Percentiles rank a stretch among this genome's conserved stretches.
phyloP scores from a whole-genome alignment of 257 asterid species.

The Nicotiana undulata region DNA sequence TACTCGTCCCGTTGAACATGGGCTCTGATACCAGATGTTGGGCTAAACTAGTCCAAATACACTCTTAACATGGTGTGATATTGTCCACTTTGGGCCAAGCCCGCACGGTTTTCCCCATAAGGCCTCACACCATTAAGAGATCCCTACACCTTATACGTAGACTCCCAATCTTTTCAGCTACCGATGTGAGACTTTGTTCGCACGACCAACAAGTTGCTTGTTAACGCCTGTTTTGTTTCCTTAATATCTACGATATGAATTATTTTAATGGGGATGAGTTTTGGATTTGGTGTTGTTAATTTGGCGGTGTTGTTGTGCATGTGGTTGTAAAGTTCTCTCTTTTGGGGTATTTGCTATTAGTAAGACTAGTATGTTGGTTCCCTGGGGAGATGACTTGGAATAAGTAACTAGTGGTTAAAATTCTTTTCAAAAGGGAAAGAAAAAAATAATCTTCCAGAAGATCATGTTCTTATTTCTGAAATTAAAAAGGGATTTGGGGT shows the following conservation, averaged over 20 bases:
- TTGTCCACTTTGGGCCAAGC: too few species aligned
- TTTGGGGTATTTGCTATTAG: background rate
- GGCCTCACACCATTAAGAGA: too few species aligned
- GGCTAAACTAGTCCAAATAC: too few species aligned
- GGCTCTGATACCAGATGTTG: too few species aligned
- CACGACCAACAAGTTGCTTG: too few species aligned
- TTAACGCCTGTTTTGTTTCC: background rate
- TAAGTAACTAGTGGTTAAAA: background rate
- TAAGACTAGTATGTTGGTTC: background rate
- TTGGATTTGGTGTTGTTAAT: background rate
- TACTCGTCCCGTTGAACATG: too few species aligned
- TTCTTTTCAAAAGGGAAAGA: background rate
- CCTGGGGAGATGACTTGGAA: background rate
- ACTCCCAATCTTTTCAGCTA: too few species aligned
- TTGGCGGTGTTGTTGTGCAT: background rate
- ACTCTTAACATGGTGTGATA: too few species aligned
- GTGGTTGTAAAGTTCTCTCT: background rate
- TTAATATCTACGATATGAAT: background rate
- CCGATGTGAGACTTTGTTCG: too few species aligned
- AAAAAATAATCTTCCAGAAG: background rate
- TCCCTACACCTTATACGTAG: too few species aligned
- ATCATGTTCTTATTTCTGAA: background rate
- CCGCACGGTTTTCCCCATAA: too few species aligned
- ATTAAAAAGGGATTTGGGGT: background rate
- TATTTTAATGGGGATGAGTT: background rate